Evolutionary conservation across 179 eudicot species (phyloP), one percentile per base, ranked within the genome.

Genomic region (Spergularia azorica): DNA sequence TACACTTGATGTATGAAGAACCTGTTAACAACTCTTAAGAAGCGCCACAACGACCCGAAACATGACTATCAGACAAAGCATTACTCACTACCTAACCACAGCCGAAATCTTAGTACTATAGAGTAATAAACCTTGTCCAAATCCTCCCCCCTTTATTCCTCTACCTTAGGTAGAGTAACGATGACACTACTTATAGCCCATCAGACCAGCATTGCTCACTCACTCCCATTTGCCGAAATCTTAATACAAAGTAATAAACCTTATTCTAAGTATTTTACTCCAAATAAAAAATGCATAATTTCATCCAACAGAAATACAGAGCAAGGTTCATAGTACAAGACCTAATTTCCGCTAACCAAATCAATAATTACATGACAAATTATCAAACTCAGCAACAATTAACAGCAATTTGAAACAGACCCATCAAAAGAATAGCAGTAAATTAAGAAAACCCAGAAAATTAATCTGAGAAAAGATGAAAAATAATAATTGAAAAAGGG

Each of bases 391-490:
- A 67, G 21, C 46, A 67, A 67, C 70, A 61, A 46, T 15, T 7
- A 75, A 26, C 60, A 76, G 51, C 16, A 36, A 41, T n/a, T 43
- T 18, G 15, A 77, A 7, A 60, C 38, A 69, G 5, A 69, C 62
- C 74, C 61, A 59, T 50, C 1, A 26, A 59, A 50, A 16, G 5
- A 69, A 1, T 16, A 70, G 3, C 59, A 48, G n/a, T 16, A 0
- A 60, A 68, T 9, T n/a, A 68, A 58, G 6, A 41, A 52, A 68
- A 68, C 62, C 71, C 69, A 71, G 69, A 71, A 77, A 9, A 57
- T 3, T 18, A 77, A 63, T 10, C 52, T 38, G 7, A 67, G 21
- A 14, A 73, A 79, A 6, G 16, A 59, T 2, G 67, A 73, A 63
- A 17, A 15, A 48, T 17, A 4, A 2, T 39, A 18, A 46, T 3